Percentiles rank a stretch among this genome's conserved stretches.
Evolutionary conservation across 2,329 filamentous ascomycete species (phyloP).

Genomic region (Neophaeococcomyces aloes): DNA sequence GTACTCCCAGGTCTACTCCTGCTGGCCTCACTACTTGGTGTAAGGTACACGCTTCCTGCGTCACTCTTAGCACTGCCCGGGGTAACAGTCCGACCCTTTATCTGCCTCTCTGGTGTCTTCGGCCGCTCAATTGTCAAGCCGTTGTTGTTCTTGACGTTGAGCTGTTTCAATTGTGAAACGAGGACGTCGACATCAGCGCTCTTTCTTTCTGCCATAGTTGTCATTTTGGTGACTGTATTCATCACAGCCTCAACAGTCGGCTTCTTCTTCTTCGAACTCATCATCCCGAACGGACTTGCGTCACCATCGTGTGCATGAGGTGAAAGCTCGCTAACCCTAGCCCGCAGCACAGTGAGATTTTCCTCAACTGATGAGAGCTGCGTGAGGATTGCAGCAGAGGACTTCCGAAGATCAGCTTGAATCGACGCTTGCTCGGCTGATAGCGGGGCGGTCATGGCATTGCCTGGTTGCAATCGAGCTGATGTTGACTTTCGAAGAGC

Average conservation of each 20-base stretch:
- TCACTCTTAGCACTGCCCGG: slow-evolving; percentile 14
- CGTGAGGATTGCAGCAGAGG: slow-evolving; percentile 64
- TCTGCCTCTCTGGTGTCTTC: slow-evolving; percentile 11
- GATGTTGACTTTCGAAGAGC: slow-evolving; percentile 69
- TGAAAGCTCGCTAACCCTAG: slow-evolving; percentile 55
- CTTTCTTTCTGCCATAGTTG: slow-evolving; percentile 78
- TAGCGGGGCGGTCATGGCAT: slow-evolving; percentile 60
- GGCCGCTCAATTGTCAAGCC: background rate
- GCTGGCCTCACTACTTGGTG: slow-evolving; percentile 19
- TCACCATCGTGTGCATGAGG: slow-evolving; percentile 41
- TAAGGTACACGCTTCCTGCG: slow-evolving; percentile 23
- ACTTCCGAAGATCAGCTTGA: slow-evolving; percentile 69
- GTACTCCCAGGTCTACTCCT: slow-evolving; percentile 8
- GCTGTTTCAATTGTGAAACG: slow-evolving; percentile 71
- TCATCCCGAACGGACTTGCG: slow-evolving; percentile 17
- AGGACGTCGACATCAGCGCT: slow-evolving; percentile 84
- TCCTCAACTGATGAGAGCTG: slow-evolving; percentile 71
- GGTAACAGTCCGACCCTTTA: slow-evolving; percentile 11
- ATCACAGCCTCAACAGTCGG: slow-evolving; percentile 89
- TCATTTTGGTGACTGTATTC: slow-evolving; percentile 87
- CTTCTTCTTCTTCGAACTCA: slow-evolving; percentile 37
- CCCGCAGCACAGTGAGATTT: slow-evolving; percentile 64
- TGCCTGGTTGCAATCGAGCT: slow-evolving; percentile 58
- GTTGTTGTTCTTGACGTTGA: slow-evolving; percentile 40
- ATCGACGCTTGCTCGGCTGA: slow-evolving; percentile 72